phyloP scores from a whole-genome alignment of 495 filamentous ascomycete species.

The Evernia prunastri region DNA sequence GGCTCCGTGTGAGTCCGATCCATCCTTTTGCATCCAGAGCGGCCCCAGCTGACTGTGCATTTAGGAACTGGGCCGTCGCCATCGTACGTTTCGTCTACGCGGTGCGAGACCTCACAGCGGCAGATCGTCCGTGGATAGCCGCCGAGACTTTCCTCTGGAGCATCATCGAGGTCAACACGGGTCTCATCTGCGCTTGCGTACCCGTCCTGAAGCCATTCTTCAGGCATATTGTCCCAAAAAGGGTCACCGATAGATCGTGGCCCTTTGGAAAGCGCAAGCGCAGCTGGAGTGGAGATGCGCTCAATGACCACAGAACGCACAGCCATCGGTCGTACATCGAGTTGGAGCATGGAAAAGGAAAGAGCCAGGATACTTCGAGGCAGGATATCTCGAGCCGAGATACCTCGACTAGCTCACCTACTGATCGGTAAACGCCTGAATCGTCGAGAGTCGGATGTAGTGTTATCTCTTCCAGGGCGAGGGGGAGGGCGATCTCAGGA shows the following conservation, averaged over 20 bases:
- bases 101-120: background rate
- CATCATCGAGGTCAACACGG: conserved; percentile 9
- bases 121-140: conserved; percentile 6
- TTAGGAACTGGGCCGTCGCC: conserved; percentile 12
- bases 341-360: background rate
- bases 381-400: no score
- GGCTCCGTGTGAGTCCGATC: conserved; percentile 27
- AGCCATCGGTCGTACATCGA: background rate
- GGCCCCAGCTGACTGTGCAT: background rate
- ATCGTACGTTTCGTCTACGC: conserved; percentile 6
- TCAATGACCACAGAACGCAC: background rate
- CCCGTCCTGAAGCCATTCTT: conserved; percentile 9
- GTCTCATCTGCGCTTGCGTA: conserved; percentile 11
- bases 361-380: background rate
- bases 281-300: background rate
- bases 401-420: no score
- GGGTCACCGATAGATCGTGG: background rate
- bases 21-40: background rate
- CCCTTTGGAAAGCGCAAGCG: background rate
- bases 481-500: no score
- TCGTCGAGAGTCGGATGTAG: no score
- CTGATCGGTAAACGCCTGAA: no score
- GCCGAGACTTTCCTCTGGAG: conserved; percentile 11
- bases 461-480: no score
- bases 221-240: background rate